Percentiles rank a stretch among this genome's conserved stretches.
Conservation (phyloP, 495 filamentous ascomycete species). For the Cairneyella variabilis region DNA sequence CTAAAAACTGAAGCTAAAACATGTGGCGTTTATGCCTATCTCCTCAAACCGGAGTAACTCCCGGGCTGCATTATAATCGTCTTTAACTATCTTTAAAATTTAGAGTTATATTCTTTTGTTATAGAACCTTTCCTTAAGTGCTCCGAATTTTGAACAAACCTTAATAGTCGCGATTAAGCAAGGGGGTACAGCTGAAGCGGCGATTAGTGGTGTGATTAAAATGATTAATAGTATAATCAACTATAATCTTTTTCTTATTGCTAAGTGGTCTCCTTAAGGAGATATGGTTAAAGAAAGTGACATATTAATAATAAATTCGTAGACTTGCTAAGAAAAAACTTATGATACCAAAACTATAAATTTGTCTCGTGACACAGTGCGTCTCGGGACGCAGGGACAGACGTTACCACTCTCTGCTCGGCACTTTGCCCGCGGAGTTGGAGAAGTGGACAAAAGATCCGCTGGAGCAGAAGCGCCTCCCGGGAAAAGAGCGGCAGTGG, state of each 20-base stretch:
- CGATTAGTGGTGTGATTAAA: slow-evolving; percentile 9
- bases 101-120: slow-evolving; percentile 10
- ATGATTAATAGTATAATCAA: slow-evolving; percentile 4
- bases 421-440: no score
- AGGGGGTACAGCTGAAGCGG: slow-evolving; percentile 7
- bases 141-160: slow-evolving; percentile 12
- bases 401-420: no score
- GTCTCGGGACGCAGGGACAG: neutral
- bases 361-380: neutral
- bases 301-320: neutral
- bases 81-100: slow-evolving; percentile 7
- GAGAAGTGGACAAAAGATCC: no score
- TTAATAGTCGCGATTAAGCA: slow-evolving; percentile 12
- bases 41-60: no score
- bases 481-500: no score
- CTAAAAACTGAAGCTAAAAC: neutral
- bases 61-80: neutral
- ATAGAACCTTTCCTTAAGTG: slow-evolving; percentile 11
- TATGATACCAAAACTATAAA: neutral
- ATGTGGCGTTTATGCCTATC: slow-evolving; percentile 6
- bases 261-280: neutral
- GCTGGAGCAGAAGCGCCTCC: no score
- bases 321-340: neutral
- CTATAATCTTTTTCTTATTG: slow-evolving; percentile 2
- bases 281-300: neutral